phyloP scores from a whole-genome alignment of 306 rosid genomes.

The Mimosa pudica region DNA sequence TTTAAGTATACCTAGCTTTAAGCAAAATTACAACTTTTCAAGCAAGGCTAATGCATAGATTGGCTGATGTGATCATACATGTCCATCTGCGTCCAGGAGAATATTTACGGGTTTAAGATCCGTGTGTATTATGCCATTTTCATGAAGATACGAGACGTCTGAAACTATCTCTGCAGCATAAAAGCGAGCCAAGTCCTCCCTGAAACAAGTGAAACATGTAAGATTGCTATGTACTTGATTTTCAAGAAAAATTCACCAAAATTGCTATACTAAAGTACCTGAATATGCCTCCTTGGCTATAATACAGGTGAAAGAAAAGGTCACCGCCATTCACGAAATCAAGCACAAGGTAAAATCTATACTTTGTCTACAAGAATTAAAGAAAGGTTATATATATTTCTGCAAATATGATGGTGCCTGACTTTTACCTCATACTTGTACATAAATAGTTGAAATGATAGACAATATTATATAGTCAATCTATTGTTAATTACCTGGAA shows the following conservation, averaged over 20 bases:
- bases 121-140: conserved; percentile 77
- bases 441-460: neutral
- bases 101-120: conserved; percentile 90
- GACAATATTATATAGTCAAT: conserved; percentile 10
- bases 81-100: conserved; percentile 73
- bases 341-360: conserved; percentile 77
- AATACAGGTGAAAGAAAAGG: conserved; percentile 82
- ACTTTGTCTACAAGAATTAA: conserved; percentile 63
- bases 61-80: conserved; percentile 51
- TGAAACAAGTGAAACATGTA: conserved; percentile 36
- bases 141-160: conserved; percentile 81
- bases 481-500: conserved; percentile 70
- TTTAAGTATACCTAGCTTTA: conserved; percentile 14
- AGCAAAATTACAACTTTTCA: neutral
- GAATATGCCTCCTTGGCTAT: conserved; percentile 80
- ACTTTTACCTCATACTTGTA: neutral
- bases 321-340: conserved; percentile 87
- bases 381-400: neutral
- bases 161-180: conserved; percentile 83
- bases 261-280: conserved; percentile 45
- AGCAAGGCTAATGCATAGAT: conserved; percentile 21
- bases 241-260: conserved; percentile 13
- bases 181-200: conserved; percentile 85
- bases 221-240: conserved; percentile 11
- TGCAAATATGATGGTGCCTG: conserved; percentile 12